These are phyloP conservation scores for Entomortierella parvispora DNA, from an alignment of 192 early-diverging fungal species.

Conservation along the genomic window DNA sequence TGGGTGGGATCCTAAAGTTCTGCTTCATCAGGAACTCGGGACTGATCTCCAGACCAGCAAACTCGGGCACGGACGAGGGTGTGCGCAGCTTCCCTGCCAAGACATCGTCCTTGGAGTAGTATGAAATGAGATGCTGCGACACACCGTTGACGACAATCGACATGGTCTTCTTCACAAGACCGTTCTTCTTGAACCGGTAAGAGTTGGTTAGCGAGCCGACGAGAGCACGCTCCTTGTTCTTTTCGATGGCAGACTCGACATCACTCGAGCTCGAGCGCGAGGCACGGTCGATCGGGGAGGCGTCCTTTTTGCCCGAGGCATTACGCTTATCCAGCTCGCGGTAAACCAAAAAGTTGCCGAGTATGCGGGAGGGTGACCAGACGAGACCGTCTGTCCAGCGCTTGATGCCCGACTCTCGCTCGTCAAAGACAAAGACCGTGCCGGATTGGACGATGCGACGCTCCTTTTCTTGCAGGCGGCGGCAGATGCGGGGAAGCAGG, in stretches of 20 bases:
- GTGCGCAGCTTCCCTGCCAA: slow-evolving; percentile 59
- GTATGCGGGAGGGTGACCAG: slow-evolving; percentile 87
- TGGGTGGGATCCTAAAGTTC: slow-evolving; percentile 67
- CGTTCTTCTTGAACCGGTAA: slow-evolving; percentile 67
- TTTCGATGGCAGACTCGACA: slow-evolving; percentile 53
- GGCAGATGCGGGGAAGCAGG: slow-evolving; percentile 71
- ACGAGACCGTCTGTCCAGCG: slow-evolving; percentile 88
- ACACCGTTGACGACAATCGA: slow-evolving; percentile 76
- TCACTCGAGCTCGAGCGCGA: slow-evolving; percentile 48
- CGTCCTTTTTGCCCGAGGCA: slow-evolving; percentile 59
- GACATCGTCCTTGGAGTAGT: slow-evolving; percentile 68
- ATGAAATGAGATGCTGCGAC: slow-evolving; percentile 67
- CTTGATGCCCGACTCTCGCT: slow-evolving; percentile 84
- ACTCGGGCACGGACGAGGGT: slow-evolving; percentile 62
- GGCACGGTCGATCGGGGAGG: slow-evolving; percentile 56
- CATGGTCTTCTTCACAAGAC: slow-evolving; percentile 83
- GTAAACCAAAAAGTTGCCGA: slow-evolving; percentile 85
- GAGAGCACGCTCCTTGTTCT: slow-evolving; percentile 63
- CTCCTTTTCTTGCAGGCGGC: slow-evolving; percentile 80
- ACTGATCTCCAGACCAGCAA: slow-evolving; percentile 67
- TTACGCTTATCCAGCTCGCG: slow-evolving; percentile 71
- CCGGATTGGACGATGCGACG: slow-evolving; percentile 77
- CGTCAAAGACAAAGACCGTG: slow-evolving; percentile 88
- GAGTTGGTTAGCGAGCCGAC: slow-evolving; percentile 67
- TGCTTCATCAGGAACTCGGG: slow-evolving; percentile 68